Base-by-base conservation (phyloP, 345 rosid species). In the Camelina sativa region DNA sequence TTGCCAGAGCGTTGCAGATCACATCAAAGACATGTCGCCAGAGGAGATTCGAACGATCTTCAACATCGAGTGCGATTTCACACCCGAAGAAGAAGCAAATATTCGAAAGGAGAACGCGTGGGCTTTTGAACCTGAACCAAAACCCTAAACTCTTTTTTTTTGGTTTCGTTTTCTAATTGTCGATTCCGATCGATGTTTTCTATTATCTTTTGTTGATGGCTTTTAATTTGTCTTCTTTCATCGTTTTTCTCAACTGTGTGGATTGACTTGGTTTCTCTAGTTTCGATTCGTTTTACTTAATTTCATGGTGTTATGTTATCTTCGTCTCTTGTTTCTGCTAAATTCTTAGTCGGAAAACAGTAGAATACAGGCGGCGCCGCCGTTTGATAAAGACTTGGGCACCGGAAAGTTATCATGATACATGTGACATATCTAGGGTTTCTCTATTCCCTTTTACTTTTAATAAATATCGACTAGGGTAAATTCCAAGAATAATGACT, bases 11-110 rank as follows among this genome's bases (percentile, higher is more conserved):
- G 81, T 83, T 61, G 88, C 86, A 0, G 86, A 87, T 73, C 61
- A 80, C 82, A 84, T 87, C 16, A 83, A 75, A 67, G 88, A 87
- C 15, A 84, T 72, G 78, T 71, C 72, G 2, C 78, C 85, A 0
- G 84, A 73, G 69, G 85, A 86, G 72, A 76, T 83, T 43, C 74
- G 85, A 20, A 63, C 15, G 62, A 70, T 50, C 0, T 84, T 86
- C 76, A 73, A 83, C 79, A 83, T 84, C 79, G 62, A 72, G 65
- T 80, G 80, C 11, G 82, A 81, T 12, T 80, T 76, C 77, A 66
- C 81, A 7, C 75, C 78, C 0, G 85, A 80, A 41, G 88, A 83
- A 60, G 87, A 83, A 34, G 83, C 72, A 46, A 69, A 69, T 60
- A 46, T 85, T 34, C 75, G 79, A 62, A 79, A 72, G 73, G 87